phyloP scores from a whole-genome alignment of 2,329 filamentous ascomycete species.

The Aspergillus oerlinghausenensis region DNA sequence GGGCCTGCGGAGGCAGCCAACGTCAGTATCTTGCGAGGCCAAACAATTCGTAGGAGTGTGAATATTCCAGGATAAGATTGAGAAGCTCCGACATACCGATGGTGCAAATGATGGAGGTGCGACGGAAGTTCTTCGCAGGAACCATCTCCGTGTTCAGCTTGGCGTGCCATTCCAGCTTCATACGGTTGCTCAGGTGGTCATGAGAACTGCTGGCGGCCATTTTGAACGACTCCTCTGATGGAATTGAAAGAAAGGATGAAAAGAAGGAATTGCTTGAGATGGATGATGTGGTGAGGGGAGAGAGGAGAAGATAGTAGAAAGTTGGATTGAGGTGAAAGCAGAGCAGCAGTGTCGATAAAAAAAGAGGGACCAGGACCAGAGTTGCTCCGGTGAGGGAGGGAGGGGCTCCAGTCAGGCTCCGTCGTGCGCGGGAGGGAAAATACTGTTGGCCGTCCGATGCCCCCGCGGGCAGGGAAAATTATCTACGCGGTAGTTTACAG shows the following conservation, averaged over 20 bases:
- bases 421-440: constrained; percentile 31
- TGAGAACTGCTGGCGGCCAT: constrained; percentile 74
- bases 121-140: constrained; percentile 84
- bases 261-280: constrained; percentile 4
- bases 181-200: constrained; percentile 78
- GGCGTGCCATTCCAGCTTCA: constrained; percentile 65
- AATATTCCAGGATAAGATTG: neutral
- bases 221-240: constrained; percentile 20
- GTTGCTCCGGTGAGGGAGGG: constrained; percentile 7
- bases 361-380: constrained; percentile 8
- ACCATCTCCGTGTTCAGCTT: constrained; percentile 84
- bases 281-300: constrained; percentile 9
- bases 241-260: constrained; percentile 1
- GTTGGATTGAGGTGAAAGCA: constrained; percentile 25
- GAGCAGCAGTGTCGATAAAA: constrained; percentile 8
- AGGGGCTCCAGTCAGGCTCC: constrained; percentile 6
- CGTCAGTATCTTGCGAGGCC: constrained; percentile 16
- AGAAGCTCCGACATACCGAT: constrained; percentile 60
- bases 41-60: neutral
- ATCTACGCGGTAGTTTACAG: neutral
- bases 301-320: neutral
- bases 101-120: constrained; percentile 97
- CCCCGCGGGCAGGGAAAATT: neutral
- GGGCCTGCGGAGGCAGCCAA: constrained; percentile 53
- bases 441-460: constrained; percentile 27